Percentiles rank a stretch among this genome's conserved stretches.
Evolutionary conservation across 148 eudicot genomes (phyloP).

Genomic region (Persicaria maculosa): DNA sequence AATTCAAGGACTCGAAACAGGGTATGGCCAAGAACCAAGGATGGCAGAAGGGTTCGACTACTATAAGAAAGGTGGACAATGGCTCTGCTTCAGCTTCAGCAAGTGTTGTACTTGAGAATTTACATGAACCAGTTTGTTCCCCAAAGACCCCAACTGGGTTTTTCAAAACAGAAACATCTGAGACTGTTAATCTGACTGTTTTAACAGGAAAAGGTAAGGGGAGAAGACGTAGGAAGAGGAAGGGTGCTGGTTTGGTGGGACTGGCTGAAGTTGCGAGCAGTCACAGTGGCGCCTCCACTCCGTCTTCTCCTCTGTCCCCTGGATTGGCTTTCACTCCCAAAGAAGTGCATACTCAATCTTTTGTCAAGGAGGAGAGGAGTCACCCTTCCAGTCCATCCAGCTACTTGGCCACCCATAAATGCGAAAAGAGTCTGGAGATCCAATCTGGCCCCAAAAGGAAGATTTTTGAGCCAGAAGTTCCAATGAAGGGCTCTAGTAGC

Average conservation of each 20-base stretch:
- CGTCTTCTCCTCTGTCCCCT: slow-evolving; percentile 86
- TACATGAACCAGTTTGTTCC: slow-evolving; percentile 20
- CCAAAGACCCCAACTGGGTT: slow-evolving; percentile 19
- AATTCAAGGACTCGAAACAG: background rate
- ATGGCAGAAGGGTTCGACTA: background rate
- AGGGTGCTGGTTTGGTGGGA: slow-evolving; percentile 36
- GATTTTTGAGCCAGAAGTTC: slow-evolving; percentile 13
- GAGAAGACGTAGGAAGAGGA: slow-evolving; percentile 59
- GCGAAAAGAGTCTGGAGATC: slow-evolving; percentile 18
- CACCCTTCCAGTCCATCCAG: slow-evolving; percentile 22
- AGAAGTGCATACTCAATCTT: slow-evolving; percentile 27
- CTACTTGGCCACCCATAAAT: slow-evolving; percentile 6
- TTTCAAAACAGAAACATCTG: background rate
- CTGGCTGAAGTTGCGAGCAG: slow-evolving; percentile 75
- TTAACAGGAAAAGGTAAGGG: slow-evolving; percentile 56
- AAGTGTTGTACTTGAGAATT: slow-evolving; percentile 14
- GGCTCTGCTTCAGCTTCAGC: background rate
- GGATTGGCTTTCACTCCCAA: slow-evolving; percentile 34
- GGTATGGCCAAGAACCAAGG: background rate
- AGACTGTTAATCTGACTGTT: slow-evolving; percentile 40
- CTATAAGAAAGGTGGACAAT: background rate
- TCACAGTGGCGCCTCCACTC: slow-evolving; percentile 87
- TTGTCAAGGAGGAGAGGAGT: slow-evolving; percentile 18
- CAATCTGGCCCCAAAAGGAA: slow-evolving; percentile 20
- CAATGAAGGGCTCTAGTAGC: slow-evolving; percentile 21